Percentiles rank a stretch among this genome's conserved stretches.
These are phyloP conservation scores for Encephalitozoon romaleae DNA, from an alignment of 371 early-diverging fungal genomes.

Conservation along the genomic window DNA sequence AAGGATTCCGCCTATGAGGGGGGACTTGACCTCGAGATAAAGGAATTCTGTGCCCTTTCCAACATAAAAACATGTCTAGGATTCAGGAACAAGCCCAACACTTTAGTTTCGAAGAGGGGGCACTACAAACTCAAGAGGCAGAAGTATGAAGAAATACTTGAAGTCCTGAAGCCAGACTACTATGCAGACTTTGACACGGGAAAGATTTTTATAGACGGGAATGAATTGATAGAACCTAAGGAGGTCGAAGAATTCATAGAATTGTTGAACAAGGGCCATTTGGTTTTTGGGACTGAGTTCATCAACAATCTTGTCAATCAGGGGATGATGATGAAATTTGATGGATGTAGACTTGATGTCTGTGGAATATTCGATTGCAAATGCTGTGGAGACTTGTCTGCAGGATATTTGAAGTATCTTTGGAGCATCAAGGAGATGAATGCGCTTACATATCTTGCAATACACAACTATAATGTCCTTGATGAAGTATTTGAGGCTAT, in stretches of 20 bases:
- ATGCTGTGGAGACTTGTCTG: constrained; percentile 15
- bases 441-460: constrained; percentile 13
- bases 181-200: constrained; percentile 26
- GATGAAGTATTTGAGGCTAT: neutral
- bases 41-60: constrained; percentile 18
- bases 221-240: constrained; percentile 26
- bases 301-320: constrained; percentile 14
- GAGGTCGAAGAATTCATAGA: constrained; percentile 1
- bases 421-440: constrained; percentile 25
- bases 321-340: constrained; percentile 16
- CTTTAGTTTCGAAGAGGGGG: constrained; percentile 29
- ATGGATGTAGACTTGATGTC: neutral
- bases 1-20: constrained; percentile 26
- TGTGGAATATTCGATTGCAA: constrained; percentile 21
- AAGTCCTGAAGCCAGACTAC: constrained; percentile 14
- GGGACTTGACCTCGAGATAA: neutral
- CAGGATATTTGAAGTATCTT: constrained; percentile 16
- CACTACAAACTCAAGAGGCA: constrained; percentile 26
- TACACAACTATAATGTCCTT: constrained; percentile 25
- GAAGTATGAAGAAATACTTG: constrained; percentile 1
- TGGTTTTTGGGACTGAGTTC: constrained; percentile 23
- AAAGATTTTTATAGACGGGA: constrained; percentile 4
- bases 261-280: neutral
- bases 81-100: neutral
- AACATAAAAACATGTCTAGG: neutral